Base-by-base conservation (phyloP, 441 rosid genomes). In the Melastoma candidum region DNA sequence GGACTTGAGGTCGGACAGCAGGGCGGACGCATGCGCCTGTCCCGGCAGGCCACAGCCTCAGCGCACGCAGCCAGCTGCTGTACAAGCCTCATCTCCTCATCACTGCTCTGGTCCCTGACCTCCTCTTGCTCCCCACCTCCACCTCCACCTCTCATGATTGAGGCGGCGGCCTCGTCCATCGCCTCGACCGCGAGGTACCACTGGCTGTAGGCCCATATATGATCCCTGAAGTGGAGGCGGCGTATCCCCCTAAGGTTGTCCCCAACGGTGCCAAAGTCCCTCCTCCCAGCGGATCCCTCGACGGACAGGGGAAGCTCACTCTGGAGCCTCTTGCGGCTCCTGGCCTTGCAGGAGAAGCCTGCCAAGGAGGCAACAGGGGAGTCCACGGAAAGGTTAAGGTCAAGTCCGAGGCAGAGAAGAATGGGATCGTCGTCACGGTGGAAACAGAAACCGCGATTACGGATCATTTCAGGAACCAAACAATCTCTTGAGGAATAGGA, bases 31-130 rank as follows among this genome's bases (percentile, higher is more conserved):
- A 10, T 66, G 69, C 8, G 49, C 26, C 66, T 77, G 63, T 77
- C 74, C 0, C 69, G 65, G 36, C 76, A 73, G 46, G 78, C 78
- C 54, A 74, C 74, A 1, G 76, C 82, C 58, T 73, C 78, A 0
- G 78, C 76, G 27, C 71, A 71, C 47, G 72, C 60, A 4, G 68
- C 65, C 49, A 77, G 83, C 47, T 71, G 86, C 48, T 71, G 73
- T 1, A 77, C 74, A 3, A 81, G 63, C 58, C 63, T 75, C 76
- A 70, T 73, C 46, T 62, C 75, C 29, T 71, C 76, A 46, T 29
- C 58, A 6, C 41, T 53, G 3, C 63, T 68, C 46, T 59, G 66
- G 46, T 71, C 72, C 44, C 36, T 41, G 2, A 7, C 13, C 54
- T 70, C 69, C 1, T 25, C 26, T 55, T 46, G 36, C 36, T 29